phyloP scores from a whole-genome alignment of 1,284 basidiomycete species.

The Grifola frondosa region DNA sequence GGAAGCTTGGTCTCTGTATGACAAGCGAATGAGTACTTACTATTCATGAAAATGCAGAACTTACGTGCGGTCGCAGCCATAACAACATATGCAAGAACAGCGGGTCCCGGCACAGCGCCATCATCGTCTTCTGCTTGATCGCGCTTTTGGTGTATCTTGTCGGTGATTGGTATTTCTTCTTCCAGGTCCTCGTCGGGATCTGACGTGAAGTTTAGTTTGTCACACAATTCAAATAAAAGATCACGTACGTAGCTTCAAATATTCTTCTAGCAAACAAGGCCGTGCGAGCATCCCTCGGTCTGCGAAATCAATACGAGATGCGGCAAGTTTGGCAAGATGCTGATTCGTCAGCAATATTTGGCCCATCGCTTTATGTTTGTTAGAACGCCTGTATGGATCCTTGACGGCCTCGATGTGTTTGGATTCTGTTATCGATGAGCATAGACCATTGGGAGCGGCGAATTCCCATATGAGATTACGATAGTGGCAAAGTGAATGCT shows the following conservation, averaged over 20 bases:
- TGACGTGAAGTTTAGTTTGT: too few relatives aligned
- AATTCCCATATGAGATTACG: slow-evolving; percentile 11
- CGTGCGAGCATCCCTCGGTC: slow-evolving; percentile 16
- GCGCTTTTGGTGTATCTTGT: not conserved
- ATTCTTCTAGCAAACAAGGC: slow-evolving; percentile 3
- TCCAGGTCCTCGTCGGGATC: not conserved
- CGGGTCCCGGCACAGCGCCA: not conserved
- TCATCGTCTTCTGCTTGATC: not conserved
- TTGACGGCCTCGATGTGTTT: slow-evolving; percentile 28
- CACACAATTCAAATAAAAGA: too few relatives aligned
- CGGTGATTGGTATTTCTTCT: too few relatives aligned
- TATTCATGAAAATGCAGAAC: slow-evolving; percentile 1
- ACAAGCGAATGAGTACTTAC: not conserved
- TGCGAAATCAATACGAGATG: slow-evolving; percentile 12
- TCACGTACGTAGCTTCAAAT: not conserved
- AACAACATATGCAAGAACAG: slow-evolving; percentile 1
- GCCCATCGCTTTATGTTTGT: slow-evolving; percentile 15
- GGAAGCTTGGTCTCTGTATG: not conserved
- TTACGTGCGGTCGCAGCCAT: slow-evolving; percentile 1
- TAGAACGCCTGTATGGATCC: slow-evolving; percentile 24
- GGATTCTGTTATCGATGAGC: slow-evolving; percentile 26
- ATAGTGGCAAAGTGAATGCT: slow-evolving; percentile 25
- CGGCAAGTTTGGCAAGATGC: slow-evolving; percentile 19
- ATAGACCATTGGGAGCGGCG: slow-evolving; percentile 25
- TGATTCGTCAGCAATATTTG: slow-evolving; percentile 28